phyloP scores from a whole-genome alignment of 306 rosid genomes.

The Gleditsia sinensis region DNA sequence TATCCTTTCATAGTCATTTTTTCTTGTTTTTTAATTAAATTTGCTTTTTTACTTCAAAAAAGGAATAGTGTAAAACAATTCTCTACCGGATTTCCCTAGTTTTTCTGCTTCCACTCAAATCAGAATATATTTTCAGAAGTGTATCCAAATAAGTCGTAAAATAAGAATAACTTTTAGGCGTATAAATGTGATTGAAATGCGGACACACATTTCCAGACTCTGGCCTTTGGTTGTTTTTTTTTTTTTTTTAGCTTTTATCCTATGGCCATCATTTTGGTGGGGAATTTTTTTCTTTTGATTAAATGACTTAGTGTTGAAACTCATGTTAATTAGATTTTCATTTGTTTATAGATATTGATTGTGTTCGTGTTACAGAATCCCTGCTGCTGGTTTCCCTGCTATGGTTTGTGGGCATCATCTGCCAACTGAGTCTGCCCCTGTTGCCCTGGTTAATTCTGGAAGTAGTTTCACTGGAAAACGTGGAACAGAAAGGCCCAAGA shows the following conservation, averaged over 20 bases:
- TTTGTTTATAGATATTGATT: slow-evolving; percentile 25
- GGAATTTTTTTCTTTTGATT: too few species aligned
- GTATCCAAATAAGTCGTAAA: background rate
- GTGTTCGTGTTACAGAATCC: slow-evolving; percentile 68
- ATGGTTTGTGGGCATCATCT: slow-evolving; percentile 78
- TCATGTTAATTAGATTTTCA: too few species aligned
- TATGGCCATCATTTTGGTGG: slow-evolving; percentile 5
- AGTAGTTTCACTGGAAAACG: slow-evolving; percentile 41
- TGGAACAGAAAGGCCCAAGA: slow-evolving; percentile 53
- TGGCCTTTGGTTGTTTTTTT: background rate
- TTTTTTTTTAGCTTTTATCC: background rate
- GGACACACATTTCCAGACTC: background rate
- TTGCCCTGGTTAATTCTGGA: slow-evolving; percentile 36
- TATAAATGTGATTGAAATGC: slow-evolving; percentile 14
- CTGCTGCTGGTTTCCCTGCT: slow-evolving; percentile 99
- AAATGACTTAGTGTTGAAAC: too few species aligned
- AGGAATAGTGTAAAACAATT: too few species aligned
- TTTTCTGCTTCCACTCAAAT: slow-evolving; percentile 2
- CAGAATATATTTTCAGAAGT: slow-evolving; percentile 3
- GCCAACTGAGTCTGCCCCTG: slow-evolving; percentile 60
- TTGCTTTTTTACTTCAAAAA: too few species aligned
- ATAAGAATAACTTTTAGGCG: background rate
- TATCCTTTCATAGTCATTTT: too few species aligned
- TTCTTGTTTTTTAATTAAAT: too few species aligned
- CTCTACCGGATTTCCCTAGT: slow-evolving; percentile 1